Percentiles rank a stretch among this genome's conserved stretches.
phyloP scores from a whole-genome alignment of 177 flowering plant genomes.

The Telopea speciosissima region DNA sequence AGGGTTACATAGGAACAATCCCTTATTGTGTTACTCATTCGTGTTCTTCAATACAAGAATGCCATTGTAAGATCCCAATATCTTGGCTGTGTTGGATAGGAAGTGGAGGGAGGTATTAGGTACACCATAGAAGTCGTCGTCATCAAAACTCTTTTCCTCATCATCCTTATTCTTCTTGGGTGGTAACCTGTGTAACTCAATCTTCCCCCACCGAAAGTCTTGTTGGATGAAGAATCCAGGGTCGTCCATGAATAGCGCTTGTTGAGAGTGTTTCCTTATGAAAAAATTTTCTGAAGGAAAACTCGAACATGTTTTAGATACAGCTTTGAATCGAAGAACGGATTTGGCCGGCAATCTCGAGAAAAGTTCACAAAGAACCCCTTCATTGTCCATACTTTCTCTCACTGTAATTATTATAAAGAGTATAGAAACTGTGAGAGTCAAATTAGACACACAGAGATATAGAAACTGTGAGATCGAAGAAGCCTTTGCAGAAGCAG shows the following conservation, averaged over 20 bases:
- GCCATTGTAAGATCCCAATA: not conserved
- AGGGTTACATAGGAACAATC: not conserved
- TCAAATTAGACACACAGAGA: too few relatives aligned
- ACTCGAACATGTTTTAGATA: not conserved
- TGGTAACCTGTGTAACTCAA: not conserved
- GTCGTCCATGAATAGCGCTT: not conserved
- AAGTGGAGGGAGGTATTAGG: not conserved
- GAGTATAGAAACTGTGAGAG: too few relatives aligned
- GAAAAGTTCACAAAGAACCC: not conserved
- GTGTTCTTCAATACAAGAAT: not conserved
- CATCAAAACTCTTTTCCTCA: too few relatives aligned
- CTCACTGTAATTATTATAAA: too few relatives aligned
- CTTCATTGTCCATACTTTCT: not conserved
- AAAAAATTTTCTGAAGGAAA: not conserved
- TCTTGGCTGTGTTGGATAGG: not conserved
- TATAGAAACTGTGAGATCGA: too few relatives aligned
- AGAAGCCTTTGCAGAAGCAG: too few relatives aligned
- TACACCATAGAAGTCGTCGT: not conserved
- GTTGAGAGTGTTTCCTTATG: not conserved
- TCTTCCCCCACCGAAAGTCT: not conserved
- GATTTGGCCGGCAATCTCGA: not conserved
- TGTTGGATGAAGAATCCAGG: not conserved
- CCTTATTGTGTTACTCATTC: not conserved
- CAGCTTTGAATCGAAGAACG: not conserved
- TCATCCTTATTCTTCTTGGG: not conserved